Evolutionary conservation across 2,329 filamentous ascomycete species (phyloP).

Genomic region (Fusarium nanum): DNA sequence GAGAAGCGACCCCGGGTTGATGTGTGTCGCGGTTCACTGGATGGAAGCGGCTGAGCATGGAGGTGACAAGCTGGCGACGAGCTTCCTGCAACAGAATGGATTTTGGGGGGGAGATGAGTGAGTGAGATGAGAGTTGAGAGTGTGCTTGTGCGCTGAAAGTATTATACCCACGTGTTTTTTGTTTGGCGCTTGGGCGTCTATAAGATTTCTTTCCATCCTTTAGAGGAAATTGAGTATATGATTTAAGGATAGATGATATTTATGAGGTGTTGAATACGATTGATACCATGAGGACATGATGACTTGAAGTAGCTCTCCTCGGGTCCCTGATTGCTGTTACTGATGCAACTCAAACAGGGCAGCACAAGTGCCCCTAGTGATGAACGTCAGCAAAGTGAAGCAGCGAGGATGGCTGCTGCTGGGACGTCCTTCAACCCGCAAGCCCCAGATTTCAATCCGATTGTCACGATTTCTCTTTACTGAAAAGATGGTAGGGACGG

Average conservation of each 20-base stretch:
- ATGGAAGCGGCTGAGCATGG: conserved; percentile 90
- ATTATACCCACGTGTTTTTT: conserved; percentile 46
- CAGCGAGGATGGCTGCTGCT: no score
- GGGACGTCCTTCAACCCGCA: no score
- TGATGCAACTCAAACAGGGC: no score
- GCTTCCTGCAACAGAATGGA: conserved; percentile 79
- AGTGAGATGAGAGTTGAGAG: not conserved
- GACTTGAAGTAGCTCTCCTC: not conserved
- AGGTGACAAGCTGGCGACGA: conserved; percentile 86
- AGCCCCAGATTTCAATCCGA: no score
- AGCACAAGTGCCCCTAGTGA: no score
- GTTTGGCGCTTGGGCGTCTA: conserved; percentile 36
- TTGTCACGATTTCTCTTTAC: no score
- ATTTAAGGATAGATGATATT: conserved; percentile 24
- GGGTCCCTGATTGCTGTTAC: no score
- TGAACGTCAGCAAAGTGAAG: no score
- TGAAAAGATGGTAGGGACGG: no score
- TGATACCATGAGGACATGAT: conserved; percentile 13
- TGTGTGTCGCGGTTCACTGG: conserved; percentile 97
- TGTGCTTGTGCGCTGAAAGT: conserved; percentile 23
- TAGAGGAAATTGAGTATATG: conserved; percentile 18
- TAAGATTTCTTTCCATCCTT: conserved; percentile 25
- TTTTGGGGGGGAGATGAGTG: conserved; percentile 48
- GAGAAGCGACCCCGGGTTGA: conserved; percentile 83
- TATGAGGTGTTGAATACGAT: conserved; percentile 10